Evolutionary conservation across 257 asterid species (phyloP), one percentile per base, ranked within the genome.

Genomic region (Anisodus acutangulus): DNA sequence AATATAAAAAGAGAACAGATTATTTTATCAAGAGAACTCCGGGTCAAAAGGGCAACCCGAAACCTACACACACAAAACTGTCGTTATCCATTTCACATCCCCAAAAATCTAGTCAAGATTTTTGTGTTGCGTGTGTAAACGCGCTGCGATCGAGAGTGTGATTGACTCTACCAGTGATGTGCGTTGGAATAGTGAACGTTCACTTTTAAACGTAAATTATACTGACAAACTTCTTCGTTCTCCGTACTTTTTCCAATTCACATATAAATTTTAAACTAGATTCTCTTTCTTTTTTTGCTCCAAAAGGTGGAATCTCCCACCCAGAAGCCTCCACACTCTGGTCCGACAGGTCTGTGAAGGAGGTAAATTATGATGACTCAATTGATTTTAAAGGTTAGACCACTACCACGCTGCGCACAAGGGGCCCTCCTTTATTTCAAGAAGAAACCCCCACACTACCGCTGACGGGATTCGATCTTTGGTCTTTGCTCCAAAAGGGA

Each of bases 71-170:
- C 1, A 60, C 5, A 19, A 37, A n/a, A 19, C 13, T 72, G 60
- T 72, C 60, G 60, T 3, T 72, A 72, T 72, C 80, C 60, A 47
- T 72, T 47, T 47, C 41, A 47, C 55, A 47, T 72, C 80, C 80
- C 80, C 41, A 72, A 47, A 19, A 19, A 47, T 72, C 43, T 72
- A 72, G 60, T 72, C 80, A 72, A 72, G 55, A 47, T 22, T 72
- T 47, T n/a, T 47, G 60, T 11, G 39, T 11, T 72, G 39, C 7
- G 80, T 72, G 41, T 47, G 17, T 0, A 2, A 68, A 47, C 80
- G 60, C 59, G 80, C 60, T 49, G 4, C 3, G n/a, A 19, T 6
- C 15, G 7, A 47, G 80, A 72, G 43, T 47, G 80, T 19, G n/a
- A 3, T 19, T 19, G 12, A 72, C 5, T 49, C 47, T 31, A 31